These are phyloP conservation scores for Vaccinium macrocarpon DNA, from an alignment of 148 eudicot genomes.

Conservation along the genomic window DNA sequence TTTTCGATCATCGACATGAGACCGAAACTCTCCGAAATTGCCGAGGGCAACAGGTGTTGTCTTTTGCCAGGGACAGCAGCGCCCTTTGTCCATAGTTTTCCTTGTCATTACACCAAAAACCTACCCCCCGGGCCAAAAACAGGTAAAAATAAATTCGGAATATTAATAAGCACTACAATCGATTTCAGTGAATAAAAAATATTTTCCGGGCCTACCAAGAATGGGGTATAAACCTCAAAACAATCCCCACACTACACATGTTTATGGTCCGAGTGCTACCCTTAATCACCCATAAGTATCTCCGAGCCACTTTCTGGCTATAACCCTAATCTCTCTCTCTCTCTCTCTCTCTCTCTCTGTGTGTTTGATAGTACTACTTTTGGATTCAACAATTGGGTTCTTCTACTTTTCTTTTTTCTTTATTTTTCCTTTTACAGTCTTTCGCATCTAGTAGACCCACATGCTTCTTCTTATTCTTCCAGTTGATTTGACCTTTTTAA, in stretches of 20 bases:
- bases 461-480: background rate
- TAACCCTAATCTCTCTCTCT: background rate
- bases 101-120: background rate
- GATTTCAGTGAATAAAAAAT: too few species aligned
- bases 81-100: too few species aligned
- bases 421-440: background rate
- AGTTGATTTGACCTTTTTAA: constrained; percentile 14
- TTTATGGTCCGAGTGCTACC: background rate
- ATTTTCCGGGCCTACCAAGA: too few species aligned
- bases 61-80: too few species aligned
- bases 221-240: too few species aligned
- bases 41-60: too few species aligned
- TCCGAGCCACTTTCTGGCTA: background rate
- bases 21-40: too few species aligned
- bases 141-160: too few species aligned
- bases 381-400: background rate
- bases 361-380: background rate
- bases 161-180: too few species aligned
- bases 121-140: background rate
- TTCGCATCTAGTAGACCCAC: background rate
- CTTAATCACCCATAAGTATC: background rate
- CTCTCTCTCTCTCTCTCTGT: too few species aligned
- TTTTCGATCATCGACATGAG: too few species aligned
- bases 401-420: background rate
- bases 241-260: background rate